Evolutionary conservation across 2,329 filamentous ascomycete genomes (phyloP).

Genomic region (Colletotrichum sojae): DNA sequence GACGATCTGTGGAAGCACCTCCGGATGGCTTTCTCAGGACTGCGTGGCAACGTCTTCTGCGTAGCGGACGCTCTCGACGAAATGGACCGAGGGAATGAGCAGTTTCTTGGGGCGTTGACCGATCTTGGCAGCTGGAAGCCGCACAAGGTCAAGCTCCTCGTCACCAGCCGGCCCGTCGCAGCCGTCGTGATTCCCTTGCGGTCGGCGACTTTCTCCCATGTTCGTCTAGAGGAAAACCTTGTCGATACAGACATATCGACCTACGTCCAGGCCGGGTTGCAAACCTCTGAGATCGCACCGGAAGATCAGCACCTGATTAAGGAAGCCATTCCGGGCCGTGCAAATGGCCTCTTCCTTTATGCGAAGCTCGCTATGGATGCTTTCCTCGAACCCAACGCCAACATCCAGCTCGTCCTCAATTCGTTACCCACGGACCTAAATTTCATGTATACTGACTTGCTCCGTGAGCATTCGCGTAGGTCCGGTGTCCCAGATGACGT

Average conservation of each 20-base stretch:
- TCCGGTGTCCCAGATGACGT: constrained; percentile 49
- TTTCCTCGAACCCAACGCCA: constrained; percentile 46
- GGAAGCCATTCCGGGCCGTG: constrained; percentile 51
- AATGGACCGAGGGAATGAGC: constrained; percentile 56
- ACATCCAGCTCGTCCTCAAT: constrained; percentile 46
- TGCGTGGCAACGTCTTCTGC: constrained; percentile 51
- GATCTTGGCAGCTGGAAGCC: constrained; percentile 50
- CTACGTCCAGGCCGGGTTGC: constrained; percentile 50
- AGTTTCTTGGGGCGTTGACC: constrained; percentile 52
- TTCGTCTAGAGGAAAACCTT: constrained; percentile 54
- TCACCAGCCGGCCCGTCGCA: constrained; percentile 58
- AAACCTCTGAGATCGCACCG: constrained; percentile 38
- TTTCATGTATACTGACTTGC: constrained; percentile 57
- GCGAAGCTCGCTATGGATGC: constrained; percentile 59
- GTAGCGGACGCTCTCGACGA: constrained; percentile 63
- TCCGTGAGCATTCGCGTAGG: constrained; percentile 53
- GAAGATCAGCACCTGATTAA: constrained; percentile 43
- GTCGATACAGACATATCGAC: constrained; percentile 58
- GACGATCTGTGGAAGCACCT: constrained; percentile 50
- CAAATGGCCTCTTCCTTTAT: constrained; percentile 61
- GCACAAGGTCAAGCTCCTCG: constrained; percentile 54
- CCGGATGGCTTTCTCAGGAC: constrained; percentile 42
- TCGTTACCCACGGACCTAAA: constrained; percentile 54
- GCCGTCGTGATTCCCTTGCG: constrained; percentile 50
- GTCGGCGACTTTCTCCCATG: constrained; percentile 43